A percentile compares a stretch with the other conserved stretches of the same genome.
phyloP scores from a whole-genome alignment of 2,329 filamentous ascomycete species.

The Phialophora tarda region DNA sequence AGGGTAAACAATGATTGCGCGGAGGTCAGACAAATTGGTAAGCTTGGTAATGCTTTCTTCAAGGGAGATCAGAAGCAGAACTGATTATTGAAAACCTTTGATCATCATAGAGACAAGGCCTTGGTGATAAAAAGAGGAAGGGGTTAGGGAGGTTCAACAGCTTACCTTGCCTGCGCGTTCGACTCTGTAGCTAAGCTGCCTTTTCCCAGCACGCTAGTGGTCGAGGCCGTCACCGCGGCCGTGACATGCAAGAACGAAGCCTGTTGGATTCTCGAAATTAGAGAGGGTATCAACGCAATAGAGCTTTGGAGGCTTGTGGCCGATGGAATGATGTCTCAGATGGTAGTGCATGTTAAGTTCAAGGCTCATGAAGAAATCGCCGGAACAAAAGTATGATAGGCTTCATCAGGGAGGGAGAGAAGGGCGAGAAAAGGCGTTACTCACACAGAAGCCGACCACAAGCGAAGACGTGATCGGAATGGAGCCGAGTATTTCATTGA shows the following conservation, averaged over 20 bases:
- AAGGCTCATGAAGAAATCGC: slow-evolving; percentile 61
- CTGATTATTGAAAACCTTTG: slow-evolving; percentile 58
- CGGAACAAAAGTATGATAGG: slow-evolving; percentile 58
- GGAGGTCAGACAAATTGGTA: slow-evolving; percentile 56
- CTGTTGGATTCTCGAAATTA: background rate
- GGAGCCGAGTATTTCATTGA: background rate
- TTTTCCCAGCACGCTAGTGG: background rate
- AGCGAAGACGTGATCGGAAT: background rate
- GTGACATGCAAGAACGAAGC: background rate
- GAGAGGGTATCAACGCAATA: background rate
- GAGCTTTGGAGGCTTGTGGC: background rate
- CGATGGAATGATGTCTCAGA: slow-evolving; percentile 50
- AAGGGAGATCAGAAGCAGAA: slow-evolving; percentile 67
- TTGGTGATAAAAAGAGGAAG: background rate
- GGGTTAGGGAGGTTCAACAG: background rate
- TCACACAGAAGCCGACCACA: background rate
- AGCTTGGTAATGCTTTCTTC: slow-evolving; percentile 64
- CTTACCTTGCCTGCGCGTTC: background rate
- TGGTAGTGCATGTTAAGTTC: slow-evolving; percentile 66
- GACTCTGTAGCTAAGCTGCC: background rate
- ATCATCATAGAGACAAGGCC: slow-evolving; percentile 52
- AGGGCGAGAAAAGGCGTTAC: background rate
- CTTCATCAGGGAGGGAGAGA: slow-evolving; percentile 38
- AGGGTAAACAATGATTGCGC: background rate
- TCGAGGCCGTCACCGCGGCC: background rate